Conservation (phyloP, 257 asterid genomes). For the Solanum chaucha region DNA sequence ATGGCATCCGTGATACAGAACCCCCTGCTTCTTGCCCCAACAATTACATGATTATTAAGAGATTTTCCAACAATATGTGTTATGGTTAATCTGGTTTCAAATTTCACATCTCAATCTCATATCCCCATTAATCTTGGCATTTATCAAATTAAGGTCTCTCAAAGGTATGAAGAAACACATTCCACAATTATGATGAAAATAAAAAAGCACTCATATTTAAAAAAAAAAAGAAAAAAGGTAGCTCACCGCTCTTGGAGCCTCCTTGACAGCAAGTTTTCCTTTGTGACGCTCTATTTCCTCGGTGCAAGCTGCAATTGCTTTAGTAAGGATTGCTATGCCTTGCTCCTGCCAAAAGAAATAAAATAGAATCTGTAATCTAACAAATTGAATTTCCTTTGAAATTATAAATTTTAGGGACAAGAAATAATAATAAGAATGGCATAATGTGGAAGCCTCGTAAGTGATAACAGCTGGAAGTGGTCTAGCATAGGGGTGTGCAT, state of each 20-base stretch:
- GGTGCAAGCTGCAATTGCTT: slow-evolving; percentile 85
- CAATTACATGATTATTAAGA: neutral
- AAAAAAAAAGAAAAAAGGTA: neutral
- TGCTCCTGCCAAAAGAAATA: slow-evolving; percentile 56
- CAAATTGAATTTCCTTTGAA: neutral
- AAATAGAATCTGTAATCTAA: neutral
- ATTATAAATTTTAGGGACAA: neutral
- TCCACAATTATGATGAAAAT: neutral
- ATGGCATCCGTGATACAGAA: neutral
- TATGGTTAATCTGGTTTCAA: neutral
- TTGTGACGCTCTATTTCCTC: slow-evolving; percentile 66
- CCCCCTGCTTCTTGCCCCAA: neutral
- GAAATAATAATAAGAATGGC: neutral
- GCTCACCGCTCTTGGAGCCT: slow-evolving; percentile 89
- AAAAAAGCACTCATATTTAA: neutral
- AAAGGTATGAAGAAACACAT: neutral
- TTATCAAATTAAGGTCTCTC: neutral
- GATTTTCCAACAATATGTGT: neutral
- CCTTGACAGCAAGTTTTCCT: slow-evolving; percentile 88
- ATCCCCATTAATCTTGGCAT: neutral
- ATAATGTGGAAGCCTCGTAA: neutral
- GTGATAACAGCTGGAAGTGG: neutral
- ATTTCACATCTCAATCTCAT: neutral
- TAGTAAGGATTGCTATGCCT: slow-evolving; percentile 67
- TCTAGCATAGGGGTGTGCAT: neutral